phyloP scores from a whole-genome alignment of 177 flowering plant genomes.

The Tripterygium wilfordii region DNA sequence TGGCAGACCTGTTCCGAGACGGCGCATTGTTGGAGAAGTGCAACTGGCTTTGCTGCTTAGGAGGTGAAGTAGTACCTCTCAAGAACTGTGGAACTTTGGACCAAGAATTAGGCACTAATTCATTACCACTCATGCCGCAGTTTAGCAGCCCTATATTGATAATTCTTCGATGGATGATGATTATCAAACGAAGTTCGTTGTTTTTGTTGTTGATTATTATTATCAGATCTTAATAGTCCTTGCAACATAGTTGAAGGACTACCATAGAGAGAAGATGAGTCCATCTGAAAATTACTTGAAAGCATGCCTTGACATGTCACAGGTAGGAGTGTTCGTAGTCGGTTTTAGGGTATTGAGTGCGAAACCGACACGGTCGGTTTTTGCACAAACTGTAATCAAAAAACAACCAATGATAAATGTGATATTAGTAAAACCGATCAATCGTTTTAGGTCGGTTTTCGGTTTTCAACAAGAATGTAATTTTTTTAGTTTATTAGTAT shows the following conservation, averaged over 20 bases:
- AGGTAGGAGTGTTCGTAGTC: too few relatives aligned
- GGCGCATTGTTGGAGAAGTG: constrained; percentile 47
- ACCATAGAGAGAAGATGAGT: constrained; percentile 20
- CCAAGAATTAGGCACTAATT: constrained; percentile 21
- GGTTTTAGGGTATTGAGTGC: too few relatives aligned
- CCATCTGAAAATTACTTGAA: constrained; percentile 24
- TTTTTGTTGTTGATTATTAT: constrained; percentile 19
- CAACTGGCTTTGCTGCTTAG: constrained; percentile 22
- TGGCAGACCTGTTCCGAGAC: constrained; percentile 40
- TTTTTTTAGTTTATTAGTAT: too few relatives aligned
- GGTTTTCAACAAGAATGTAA: too few relatives aligned
- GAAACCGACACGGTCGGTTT: too few relatives aligned
- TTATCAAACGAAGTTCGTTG: constrained; percentile 17
- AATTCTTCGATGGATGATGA: constrained; percentile 9
- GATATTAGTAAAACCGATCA: too few relatives aligned
- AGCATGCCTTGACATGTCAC: constrained; percentile 25
- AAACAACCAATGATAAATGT: too few relatives aligned
- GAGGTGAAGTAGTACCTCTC: constrained; percentile 36
- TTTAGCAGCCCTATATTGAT: constrained; percentile 15
- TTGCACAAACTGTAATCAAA: too few relatives aligned
- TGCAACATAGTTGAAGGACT: constrained; percentile 22
- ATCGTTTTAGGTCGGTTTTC: too few relatives aligned
- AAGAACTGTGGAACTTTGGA: constrained; percentile 49
- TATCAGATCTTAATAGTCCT: constrained; percentile 29
- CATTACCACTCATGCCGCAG: constrained; percentile 13